These are phyloP conservation scores for Leccinum variabile DNA, from an alignment of 1,284 basidiomycete genomes.

Conservation along the genomic window DNA sequence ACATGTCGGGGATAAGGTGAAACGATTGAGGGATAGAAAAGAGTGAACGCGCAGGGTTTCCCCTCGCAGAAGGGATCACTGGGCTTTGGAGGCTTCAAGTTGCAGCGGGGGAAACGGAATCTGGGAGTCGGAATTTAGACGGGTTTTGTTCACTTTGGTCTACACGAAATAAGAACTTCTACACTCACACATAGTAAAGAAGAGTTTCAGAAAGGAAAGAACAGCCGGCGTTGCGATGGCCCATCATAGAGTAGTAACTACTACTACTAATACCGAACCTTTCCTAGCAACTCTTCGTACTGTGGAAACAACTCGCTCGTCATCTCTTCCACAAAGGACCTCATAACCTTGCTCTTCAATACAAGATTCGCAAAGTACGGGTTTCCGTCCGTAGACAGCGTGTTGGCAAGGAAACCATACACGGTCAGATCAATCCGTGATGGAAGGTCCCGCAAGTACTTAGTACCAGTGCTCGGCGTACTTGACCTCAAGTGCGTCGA, in stretches of 20 bases:
- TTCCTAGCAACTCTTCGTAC: slow-evolving; percentile 22
- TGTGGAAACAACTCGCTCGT: slow-evolving; percentile 32
- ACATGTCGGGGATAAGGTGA: slow-evolving; percentile 14
- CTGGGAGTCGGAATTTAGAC: slow-evolving; percentile 13
- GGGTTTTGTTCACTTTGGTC: slow-evolving; percentile 12
- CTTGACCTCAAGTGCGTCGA: slow-evolving; percentile 33
- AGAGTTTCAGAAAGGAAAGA: not conserved
- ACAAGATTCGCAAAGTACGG: slow-evolving; percentile 32
- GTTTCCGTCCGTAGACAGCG: slow-evolving; percentile 23
- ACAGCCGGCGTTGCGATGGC: slow-evolving; percentile 19
- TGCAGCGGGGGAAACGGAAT: not conserved
- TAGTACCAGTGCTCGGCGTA: slow-evolving; percentile 20
- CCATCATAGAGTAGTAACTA: not conserved
- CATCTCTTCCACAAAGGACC: slow-evolving; percentile 27
- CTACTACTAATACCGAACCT: slow-evolving; percentile 7
- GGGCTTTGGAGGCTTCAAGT: not conserved
- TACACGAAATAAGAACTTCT: slow-evolving; percentile 1
- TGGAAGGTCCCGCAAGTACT: slow-evolving; percentile 27
- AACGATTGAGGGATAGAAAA: not conserved
- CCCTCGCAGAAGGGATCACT: slow-evolving; percentile 29
- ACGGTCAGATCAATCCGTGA: slow-evolving; percentile 35
- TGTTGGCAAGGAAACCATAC: slow-evolving; percentile 35
- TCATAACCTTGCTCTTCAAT: slow-evolving; percentile 21
- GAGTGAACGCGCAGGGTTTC: not conserved
- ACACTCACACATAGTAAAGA: not conserved